Percentiles rank a stretch among this genome's conserved stretches.
phyloP scores from a whole-genome alignment of 2,329 filamentous ascomycete genomes.

The Fusarium avenaceum region DNA sequence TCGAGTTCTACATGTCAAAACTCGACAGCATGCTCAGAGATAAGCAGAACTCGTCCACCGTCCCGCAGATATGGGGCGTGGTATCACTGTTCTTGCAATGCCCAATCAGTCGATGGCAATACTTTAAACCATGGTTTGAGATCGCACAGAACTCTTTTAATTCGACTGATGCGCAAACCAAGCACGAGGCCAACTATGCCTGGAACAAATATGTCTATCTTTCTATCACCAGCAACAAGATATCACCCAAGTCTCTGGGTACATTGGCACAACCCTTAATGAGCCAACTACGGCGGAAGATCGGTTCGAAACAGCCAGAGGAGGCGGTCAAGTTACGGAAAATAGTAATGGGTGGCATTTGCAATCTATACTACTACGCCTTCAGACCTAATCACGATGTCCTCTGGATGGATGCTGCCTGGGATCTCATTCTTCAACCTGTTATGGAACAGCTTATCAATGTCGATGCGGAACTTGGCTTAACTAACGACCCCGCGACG shows the following conservation, averaged over 20 bases:
- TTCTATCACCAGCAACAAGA: conserved; percentile 73
- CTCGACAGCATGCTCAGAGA: conserved; percentile 77
- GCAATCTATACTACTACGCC: conserved; percentile 85
- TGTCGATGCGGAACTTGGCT: conserved; percentile 53
- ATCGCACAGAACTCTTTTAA: conserved; percentile 90
- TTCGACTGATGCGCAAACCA: conserved; percentile 77
- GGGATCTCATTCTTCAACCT: conserved; percentile 79
- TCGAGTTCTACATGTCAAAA: conserved; percentile 75
- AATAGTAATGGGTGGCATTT: conserved; percentile 76
- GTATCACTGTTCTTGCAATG: conserved; percentile 82
- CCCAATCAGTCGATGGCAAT: conserved; percentile 76
- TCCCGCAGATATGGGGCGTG: conserved; percentile 91
- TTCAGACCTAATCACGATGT: conserved; percentile 77
- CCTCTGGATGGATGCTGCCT: conserved; percentile 79
- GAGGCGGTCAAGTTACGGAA: conserved; percentile 64
- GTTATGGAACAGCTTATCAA: conserved; percentile 71
- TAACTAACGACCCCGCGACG: conserved; percentile 64
- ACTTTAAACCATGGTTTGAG: conserved; percentile 79
- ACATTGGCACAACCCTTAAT: conserved; percentile 75
- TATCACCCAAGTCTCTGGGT: conserved; percentile 55
- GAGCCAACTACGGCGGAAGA: conserved; percentile 76
- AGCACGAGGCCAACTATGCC: conserved; percentile 82
- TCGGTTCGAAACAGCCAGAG: conserved; percentile 67
- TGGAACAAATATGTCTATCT: conserved; percentile 89
- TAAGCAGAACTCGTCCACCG: conserved; percentile 65